These are phyloP conservation scores for Monilinia fructicola DNA, from an alignment of 2,329 filamentous ascomycete species.

Conservation along the genomic window DNA sequence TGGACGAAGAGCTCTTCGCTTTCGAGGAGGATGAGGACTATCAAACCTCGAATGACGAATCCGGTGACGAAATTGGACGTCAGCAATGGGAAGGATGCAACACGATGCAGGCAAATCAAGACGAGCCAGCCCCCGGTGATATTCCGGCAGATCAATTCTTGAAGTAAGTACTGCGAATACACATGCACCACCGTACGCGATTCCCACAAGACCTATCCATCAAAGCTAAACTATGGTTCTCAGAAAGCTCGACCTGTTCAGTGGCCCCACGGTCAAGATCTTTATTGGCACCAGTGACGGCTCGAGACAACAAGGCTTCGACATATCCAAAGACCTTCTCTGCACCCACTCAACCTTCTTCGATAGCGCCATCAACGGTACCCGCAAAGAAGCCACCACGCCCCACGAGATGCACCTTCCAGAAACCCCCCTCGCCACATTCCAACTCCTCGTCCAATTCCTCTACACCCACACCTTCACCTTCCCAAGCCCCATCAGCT, in stretches of 20 bases:
- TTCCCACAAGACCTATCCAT: accelerated
- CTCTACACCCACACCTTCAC: conserved; percentile 21
- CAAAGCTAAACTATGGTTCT: neutral
- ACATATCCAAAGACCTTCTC: conserved; percentile 22
- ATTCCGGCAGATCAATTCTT: conserved; percentile 16
- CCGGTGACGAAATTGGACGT: neutral
- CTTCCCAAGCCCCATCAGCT: neutral
- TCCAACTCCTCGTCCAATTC: conserved; percentile 27
- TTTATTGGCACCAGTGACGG: neutral
- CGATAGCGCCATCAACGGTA: conserved; percentile 24
- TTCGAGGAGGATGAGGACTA: conserved; percentile 7
- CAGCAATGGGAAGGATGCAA: neutral
- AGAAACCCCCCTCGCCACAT: conserved; percentile 19
- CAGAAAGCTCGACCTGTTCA: conserved; percentile 18
- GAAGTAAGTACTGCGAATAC: neutral
- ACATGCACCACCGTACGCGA: neutral
- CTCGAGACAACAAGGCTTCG: conserved; percentile 5
- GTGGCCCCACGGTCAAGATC: conserved; percentile 21
- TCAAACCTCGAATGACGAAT: conserved; percentile 7
- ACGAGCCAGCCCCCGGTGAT: neutral
- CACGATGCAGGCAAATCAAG: neutral
- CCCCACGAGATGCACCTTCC: conserved; percentile 20
- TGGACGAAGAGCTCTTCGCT: conserved; percentile 5
- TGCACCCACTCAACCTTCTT: conserved; percentile 27
- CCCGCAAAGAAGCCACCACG: conserved; percentile 5